Conservation (phyloP, 768 basidiomycete genomes). For the Collybiopsis confluens region DNA sequence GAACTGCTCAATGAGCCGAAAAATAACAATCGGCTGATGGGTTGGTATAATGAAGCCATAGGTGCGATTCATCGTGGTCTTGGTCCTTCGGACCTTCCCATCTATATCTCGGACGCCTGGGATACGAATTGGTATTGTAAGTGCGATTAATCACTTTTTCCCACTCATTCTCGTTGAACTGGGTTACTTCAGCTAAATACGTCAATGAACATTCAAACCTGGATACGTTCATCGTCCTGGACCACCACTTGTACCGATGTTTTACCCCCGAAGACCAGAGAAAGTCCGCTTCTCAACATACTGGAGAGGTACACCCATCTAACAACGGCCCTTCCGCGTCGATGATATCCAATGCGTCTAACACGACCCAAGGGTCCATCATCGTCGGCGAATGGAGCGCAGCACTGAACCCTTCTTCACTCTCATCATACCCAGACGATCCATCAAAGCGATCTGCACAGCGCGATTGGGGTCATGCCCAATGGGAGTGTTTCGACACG, state of each 20-base stretch:
- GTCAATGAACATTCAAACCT: conserved; percentile 28
- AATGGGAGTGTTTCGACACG: conserved; percentile 61
- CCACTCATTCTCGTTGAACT: not conserved
- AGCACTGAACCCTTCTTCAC: conserved; percentile 61
- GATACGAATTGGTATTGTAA: conserved; percentile 52
- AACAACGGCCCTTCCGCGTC: not conserved
- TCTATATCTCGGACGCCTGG: conserved; percentile 80
- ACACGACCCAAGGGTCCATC: conserved; percentile 39
- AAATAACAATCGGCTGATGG: conserved; percentile 45
- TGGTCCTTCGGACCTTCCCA: conserved; percentile 29
- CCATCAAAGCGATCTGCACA: conserved; percentile 27
- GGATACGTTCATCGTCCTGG: conserved; percentile 50
- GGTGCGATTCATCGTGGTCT: conserved; percentile 43
- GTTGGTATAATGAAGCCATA: conserved; percentile 63
- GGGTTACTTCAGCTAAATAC: conserved; percentile 23
- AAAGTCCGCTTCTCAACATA: conserved; percentile 51
- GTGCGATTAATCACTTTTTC: conserved; percentile 20
- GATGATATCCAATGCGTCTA: conserved; percentile 25
- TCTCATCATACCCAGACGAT: conserved; percentile 35
- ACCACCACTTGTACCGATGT: conserved; percentile 83
- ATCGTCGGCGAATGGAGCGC: conserved; percentile 81
- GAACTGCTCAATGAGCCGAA: conserved; percentile 58
- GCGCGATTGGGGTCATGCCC: conserved; percentile 53
- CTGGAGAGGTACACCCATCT: conserved; percentile 9
- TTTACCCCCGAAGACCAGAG: conserved; percentile 58